Conservation (phyloP, 129 eudicot genomes). For the Artemisia tridentata region DNA sequence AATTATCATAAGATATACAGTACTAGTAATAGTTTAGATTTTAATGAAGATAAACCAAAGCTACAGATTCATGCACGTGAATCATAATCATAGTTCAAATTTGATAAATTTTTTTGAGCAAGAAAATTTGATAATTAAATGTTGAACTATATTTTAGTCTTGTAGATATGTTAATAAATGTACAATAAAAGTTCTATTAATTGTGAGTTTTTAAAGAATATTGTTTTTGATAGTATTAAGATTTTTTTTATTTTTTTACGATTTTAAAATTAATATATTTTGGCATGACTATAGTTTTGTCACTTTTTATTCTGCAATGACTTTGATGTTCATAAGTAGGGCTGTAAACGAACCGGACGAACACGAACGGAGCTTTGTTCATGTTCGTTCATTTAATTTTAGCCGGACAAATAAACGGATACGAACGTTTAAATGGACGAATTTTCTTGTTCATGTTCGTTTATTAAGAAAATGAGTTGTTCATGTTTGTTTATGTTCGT, state of each 20-base stretch:
- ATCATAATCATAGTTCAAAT: not conserved
- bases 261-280: not conserved
- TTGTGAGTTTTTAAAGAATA: not conserved
- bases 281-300: constrained; percentile 23
- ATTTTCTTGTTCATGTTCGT: no score
- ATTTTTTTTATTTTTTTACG: not conserved
- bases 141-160: no score
- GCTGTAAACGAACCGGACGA: no score
- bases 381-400: no score
- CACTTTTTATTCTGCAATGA: constrained; percentile 17
- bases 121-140: no score
- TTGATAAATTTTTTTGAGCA: no score
- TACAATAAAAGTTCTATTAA: not conserved
- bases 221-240: constrained; percentile 4
- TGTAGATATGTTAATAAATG: not conserved
- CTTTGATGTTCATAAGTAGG: constrained; percentile 21
- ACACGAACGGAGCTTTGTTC: no score
- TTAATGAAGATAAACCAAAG: not conserved
- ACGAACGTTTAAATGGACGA: no score
- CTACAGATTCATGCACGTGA: not conserved
- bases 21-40: not conserved
- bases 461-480: no score
- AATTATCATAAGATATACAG: no score
- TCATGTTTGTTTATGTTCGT: no score
- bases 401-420: no score